These are phyloP conservation scores for Phenoliferia sp. DNA, from an alignment of 1,284 basidiomycete genomes.

Conservation along the genomic window DNA sequence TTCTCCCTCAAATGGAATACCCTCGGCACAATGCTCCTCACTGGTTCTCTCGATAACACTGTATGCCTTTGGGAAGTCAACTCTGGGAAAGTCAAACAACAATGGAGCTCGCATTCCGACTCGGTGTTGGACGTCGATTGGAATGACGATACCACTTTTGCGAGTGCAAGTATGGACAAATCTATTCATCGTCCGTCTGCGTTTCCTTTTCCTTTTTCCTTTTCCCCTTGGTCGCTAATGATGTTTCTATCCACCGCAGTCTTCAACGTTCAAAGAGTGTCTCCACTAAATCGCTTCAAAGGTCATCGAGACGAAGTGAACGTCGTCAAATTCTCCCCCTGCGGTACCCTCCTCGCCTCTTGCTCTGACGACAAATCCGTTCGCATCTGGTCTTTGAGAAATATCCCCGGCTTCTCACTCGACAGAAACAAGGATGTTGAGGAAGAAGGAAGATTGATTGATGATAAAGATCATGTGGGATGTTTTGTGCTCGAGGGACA, in stretches of 20 bases:
- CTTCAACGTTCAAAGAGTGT: conserved; percentile 22
- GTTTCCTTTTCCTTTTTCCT: background rate
- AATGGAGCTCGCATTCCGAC: conserved; percentile 46
- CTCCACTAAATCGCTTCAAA: conserved; percentile 41
- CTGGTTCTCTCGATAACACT: conserved; percentile 31
- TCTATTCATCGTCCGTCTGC: conserved; percentile 32
- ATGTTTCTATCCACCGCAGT: conserved; percentile 18
- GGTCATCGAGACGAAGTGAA: conserved; percentile 74
- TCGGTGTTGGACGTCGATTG: conserved; percentile 76
- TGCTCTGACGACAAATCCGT: conserved; percentile 73
- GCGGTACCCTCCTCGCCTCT: conserved; percentile 62
- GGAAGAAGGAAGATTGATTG: conserved; percentile 25
- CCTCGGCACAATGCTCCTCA: conserved; percentile 33
- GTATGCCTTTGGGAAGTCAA: conserved; percentile 37
- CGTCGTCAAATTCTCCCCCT: conserved; percentile 63
- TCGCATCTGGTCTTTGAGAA: conserved; percentile 62
- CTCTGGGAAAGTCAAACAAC: conserved; percentile 36
- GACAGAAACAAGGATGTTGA: background rate
- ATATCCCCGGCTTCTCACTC: conserved; percentile 44
- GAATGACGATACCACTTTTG: conserved; percentile 66
- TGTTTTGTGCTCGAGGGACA: conserved; percentile 49
- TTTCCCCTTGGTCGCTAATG: background rate
- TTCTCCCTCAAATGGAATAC: conserved; percentile 34
- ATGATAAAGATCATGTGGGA: conserved; percentile 16
- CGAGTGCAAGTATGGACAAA: conserved; percentile 64